These are phyloP conservation scores for Amanita polypyramis DNA, from an alignment of 768 basidiomycete species.

Conservation along the genomic window DNA sequence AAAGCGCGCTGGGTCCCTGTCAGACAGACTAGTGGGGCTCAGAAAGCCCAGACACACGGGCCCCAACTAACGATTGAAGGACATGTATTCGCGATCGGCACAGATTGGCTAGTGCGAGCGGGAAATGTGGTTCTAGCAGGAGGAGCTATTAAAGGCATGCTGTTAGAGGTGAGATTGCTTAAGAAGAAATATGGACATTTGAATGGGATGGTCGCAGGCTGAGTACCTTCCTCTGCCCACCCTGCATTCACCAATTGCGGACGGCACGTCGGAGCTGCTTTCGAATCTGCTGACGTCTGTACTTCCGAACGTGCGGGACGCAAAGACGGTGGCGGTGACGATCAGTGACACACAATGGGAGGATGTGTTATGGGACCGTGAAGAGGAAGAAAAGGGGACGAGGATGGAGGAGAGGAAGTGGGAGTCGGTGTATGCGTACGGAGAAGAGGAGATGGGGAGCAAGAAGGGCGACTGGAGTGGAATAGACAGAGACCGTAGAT, in stretches of 20 bases:
- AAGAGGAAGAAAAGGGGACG: slow-evolving; percentile 39
- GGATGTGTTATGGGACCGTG: slow-evolving; percentile 68
- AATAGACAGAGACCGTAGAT: slow-evolving; percentile 67
- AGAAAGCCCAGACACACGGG: slow-evolving; percentile 36
- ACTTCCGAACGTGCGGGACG: slow-evolving; percentile 62
- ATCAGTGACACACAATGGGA: slow-evolving; percentile 75
- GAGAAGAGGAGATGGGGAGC: slow-evolving; percentile 41
- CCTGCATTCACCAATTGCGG: slow-evolving; percentile 50
- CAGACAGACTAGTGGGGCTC: slow-evolving; percentile 35
- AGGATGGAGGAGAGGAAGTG: slow-evolving; percentile 16
- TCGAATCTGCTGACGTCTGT: slow-evolving; percentile 68
- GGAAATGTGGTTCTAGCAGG: slow-evolving; percentile 72
- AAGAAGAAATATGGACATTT: slow-evolving; percentile 5
- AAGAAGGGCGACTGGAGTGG: slow-evolving; percentile 66
- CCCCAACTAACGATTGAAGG: slow-evolving; percentile 71
- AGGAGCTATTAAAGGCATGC: slow-evolving; percentile 73
- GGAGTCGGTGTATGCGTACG: slow-evolving; percentile 54
- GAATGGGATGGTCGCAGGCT: slow-evolving; percentile 32
- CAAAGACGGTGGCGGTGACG: slow-evolving; percentile 68
- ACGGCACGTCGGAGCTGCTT: slow-evolving; percentile 63
- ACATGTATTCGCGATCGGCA: slow-evolving; percentile 63
- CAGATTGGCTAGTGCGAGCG: slow-evolving; percentile 71
- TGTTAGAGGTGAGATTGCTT: slow-evolving; percentile 50
- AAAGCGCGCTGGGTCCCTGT: slow-evolving; percentile 70
- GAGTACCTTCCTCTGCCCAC: slow-evolving; percentile 74